A percentile compares a stretch with the other conserved stretches of the same genome.
Evolutionary conservation across 2,329 filamentous ascomycete genomes (phyloP).

Genomic region (Colletotrichum musicola): DNA sequence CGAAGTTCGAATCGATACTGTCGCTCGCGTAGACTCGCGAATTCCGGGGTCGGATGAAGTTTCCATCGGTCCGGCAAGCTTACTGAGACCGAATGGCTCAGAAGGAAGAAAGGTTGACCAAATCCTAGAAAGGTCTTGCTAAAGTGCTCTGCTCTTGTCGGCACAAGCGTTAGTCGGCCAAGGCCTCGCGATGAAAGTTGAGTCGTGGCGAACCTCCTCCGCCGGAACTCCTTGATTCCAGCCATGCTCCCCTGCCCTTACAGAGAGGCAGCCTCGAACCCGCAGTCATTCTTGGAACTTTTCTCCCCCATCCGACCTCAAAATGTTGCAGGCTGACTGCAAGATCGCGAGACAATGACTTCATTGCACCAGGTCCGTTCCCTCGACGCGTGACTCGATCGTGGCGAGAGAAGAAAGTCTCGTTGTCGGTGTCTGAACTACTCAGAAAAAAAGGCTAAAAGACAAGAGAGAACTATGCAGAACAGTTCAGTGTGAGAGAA

Average conservation of each 20-base stretch:
- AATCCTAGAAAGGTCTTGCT: neutral
- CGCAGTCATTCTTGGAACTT: neutral
- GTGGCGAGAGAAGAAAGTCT: slow-evolving; percentile 17
- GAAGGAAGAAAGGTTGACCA: neutral
- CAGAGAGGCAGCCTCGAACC: neutral
- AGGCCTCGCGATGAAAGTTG: too few relatives aligned
- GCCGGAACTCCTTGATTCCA: neutral
- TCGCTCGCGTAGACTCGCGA: neutral
- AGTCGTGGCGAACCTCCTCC: too few relatives aligned
- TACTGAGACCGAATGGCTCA: neutral
- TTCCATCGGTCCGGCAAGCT: slow-evolving; percentile 7
- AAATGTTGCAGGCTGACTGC: neutral
- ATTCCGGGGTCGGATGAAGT: slow-evolving; percentile 17
- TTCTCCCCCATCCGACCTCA: neutral
- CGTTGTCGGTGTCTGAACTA: slow-evolving; percentile 24
- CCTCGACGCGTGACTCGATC: slow-evolving; percentile 11
- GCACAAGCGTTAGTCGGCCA: too few relatives aligned
- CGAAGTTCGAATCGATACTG: neutral
- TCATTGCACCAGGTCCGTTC: slow-evolving; percentile 21
- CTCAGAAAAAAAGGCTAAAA: slow-evolving; percentile 5
- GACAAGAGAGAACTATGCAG: neutral
- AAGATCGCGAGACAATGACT: slow-evolving; percentile 14
- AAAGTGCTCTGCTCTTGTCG: neutral
- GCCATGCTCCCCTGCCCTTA: neutral
- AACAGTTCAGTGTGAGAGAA: neutral